These are phyloP conservation scores for Cucumis melo DNA, from an alignment of 306 rosid species.

Conservation along the genomic window DNA sequence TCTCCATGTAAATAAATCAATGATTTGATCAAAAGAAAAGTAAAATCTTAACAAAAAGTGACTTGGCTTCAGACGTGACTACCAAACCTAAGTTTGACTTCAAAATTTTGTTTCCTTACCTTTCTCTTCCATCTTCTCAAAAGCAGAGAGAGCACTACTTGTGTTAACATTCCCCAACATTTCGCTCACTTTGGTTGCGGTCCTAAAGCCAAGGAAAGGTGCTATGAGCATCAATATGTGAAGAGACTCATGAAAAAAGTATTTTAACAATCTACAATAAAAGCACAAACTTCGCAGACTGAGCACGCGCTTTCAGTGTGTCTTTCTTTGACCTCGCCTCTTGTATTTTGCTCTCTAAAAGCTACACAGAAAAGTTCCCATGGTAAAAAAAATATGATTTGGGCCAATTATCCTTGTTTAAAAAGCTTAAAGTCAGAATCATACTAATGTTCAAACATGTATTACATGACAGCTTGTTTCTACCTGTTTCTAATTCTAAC, in stretches of 20 bases:
- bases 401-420: background rate
- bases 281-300: slow-evolving; percentile 74
- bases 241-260: slow-evolving; percentile 7
- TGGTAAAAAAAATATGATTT: background rate
- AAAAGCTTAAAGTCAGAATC: background rate
- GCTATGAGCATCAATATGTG: slow-evolving; percentile 9
- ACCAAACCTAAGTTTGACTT: background rate
- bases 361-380: slow-evolving; percentile 29
- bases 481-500: background rate
- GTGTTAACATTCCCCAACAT: slow-evolving; percentile 88
- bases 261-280: background rate
- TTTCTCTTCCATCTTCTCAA: slow-evolving; percentile 98
- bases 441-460: background rate
- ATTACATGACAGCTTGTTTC: background rate
- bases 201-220: slow-evolving; percentile 39
- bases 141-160: slow-evolving; percentile 86
- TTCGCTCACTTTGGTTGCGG: slow-evolving; percentile 83
- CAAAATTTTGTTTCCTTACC: slow-evolving; percentile 29
- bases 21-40: background rate
- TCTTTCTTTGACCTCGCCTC: slow-evolving; percentile 94
- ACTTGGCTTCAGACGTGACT: background rate
- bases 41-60: background rate
- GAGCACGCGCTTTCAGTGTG: slow-evolving; percentile 91
- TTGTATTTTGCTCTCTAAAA: slow-evolving; percentile 87
- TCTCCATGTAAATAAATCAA: background rate